Evolutionary conservation across 768 basidiomycete species (phyloP), one percentile per base, ranked within the genome.

Genomic region (Ephemerocybe angulata): DNA sequence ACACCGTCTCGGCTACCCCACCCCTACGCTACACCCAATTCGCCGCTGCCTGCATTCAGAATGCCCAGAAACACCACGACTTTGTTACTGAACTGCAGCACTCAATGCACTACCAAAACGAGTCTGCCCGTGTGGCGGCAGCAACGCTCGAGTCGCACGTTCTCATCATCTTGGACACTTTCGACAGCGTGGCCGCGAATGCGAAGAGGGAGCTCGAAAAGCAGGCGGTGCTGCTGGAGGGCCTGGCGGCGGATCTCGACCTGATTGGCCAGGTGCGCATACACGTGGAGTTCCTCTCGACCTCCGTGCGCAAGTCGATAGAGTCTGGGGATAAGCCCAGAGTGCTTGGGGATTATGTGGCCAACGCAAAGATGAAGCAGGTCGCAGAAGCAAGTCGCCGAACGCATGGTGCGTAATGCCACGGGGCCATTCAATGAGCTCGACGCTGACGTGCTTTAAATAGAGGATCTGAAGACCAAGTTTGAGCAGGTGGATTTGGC

Each of bases 291-390:
- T 92, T 93, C 59, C 72, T 91, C 69, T 88, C 87, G 15, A 72
- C 78, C 6, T 72, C 81, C 1, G 81, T 85, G 49, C 76, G 87
- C 31, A 84, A 77, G 60, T 83, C 86, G 2, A 87, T 90, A 41
- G 87, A 90, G 55, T 75, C 79, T 0, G 90, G 88, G 3, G 85
- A 84, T 53, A 79, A 74, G 52, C 79, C 79, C 13, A 76, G 90
- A 42, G 87, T 86, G 11, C 68, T 93, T 37, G 88, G 86, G 11
- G 89, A 90, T 65, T 93, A 92, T 67, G 89, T 93, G 24, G 86
- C 86, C 15, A 79, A 76, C 59, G 80, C 75, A 48, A 90, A 86
- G 72, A 93, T 93, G 90, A 79, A 76, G 61, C 81, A 88, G 64
- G 90, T 93, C 1, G 87, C 83, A 2, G 87, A 87, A 15, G 82